phyloP scores from a whole-genome alignment of 345 rosid genomes.

The Carallia brachiata region DNA sequence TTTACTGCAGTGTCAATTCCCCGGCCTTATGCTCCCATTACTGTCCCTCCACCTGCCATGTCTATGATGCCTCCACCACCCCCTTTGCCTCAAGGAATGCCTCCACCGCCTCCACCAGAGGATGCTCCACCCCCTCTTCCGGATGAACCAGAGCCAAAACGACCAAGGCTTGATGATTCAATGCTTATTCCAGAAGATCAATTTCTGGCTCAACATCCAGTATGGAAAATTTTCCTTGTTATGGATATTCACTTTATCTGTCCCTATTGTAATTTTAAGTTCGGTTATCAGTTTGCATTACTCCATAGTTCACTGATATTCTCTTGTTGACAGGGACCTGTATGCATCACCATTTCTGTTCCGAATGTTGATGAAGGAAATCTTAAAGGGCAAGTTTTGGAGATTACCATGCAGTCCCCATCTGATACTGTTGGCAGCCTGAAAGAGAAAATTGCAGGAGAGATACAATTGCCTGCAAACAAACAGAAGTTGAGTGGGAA shows the following conservation, averaged over 20 bases:
- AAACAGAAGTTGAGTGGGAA: constrained; percentile 89
- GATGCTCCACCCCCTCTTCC: constrained; percentile 98
- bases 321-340: constrained; percentile 55
- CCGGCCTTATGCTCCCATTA: constrained; percentile 43
- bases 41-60: constrained; percentile 38
- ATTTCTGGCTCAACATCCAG: constrained; percentile 73
- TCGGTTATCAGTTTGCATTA: background rate
- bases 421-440: constrained; percentile 78
- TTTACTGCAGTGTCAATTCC: constrained; percentile 51
- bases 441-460: constrained; percentile 92
- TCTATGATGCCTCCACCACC: constrained; percentile 60
- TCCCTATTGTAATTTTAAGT: background rate
- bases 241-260: background rate
- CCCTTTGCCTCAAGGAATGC: constrained; percentile 51
- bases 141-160: constrained; percentile 90
- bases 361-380: constrained; percentile 79
- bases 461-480: constrained; percentile 77
- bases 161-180: constrained; percentile 83
- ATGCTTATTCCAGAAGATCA: constrained; percentile 74
- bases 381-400: constrained; percentile 67
- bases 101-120: constrained; percentile 72
- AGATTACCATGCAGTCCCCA: constrained; percentile 63
- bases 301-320: background rate
- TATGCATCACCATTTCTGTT: constrained; percentile 54
- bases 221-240: constrained; percentile 22